A percentile compares a stretch with the other conserved stretches of the same genome.
Evolutionary conservation across 2,329 filamentous ascomycete genomes (phyloP).

Genomic region (Epichloe glyceriae): DNA sequence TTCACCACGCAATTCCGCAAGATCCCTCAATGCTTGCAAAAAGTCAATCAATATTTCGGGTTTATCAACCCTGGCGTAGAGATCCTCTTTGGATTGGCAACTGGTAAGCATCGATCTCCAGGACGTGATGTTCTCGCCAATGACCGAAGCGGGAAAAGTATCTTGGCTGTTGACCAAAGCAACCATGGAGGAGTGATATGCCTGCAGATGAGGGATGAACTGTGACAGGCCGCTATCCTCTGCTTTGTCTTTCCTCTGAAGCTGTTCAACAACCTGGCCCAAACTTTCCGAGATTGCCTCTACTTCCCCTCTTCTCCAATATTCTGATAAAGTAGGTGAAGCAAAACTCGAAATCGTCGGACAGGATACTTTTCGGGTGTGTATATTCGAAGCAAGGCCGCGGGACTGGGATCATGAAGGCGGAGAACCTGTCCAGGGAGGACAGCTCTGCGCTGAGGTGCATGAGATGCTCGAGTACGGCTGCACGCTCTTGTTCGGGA

Average conservation of each 20-base stretch:
- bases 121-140: constrained; percentile 23
- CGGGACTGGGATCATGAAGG: constrained; percentile 32
- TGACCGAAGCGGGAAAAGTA: constrained; percentile 17
- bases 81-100: constrained; percentile 25
- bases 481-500: constrained; percentile 37
- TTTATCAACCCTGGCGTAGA: constrained; percentile 35
- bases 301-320: constrained; percentile 30
- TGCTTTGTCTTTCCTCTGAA: constrained; percentile 24
- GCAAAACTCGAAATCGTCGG: constrained; percentile 37
- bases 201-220: constrained; percentile 36
- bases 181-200: constrained; percentile 30
- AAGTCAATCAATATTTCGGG: constrained; percentile 34
- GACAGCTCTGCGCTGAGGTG: constrained; percentile 31
- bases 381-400: constrained; percentile 36
- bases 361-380: constrained; percentile 37
- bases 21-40: constrained; percentile 37
- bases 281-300: constrained; percentile 27
- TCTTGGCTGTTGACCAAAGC: constrained; percentile 27
- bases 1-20: constrained; percentile 38
- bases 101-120: constrained; percentile 32
- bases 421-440: constrained; percentile 21
- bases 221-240: constrained; percentile 32
- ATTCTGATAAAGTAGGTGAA: constrained; percentile 34
- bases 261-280: constrained; percentile 23
- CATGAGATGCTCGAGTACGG: constrained; percentile 48